Evolutionary conservation across 2,329 filamentous ascomycete species (phyloP), one percentile per base, ranked within the genome.

Genomic region (Calonectria naviculata): DNA sequence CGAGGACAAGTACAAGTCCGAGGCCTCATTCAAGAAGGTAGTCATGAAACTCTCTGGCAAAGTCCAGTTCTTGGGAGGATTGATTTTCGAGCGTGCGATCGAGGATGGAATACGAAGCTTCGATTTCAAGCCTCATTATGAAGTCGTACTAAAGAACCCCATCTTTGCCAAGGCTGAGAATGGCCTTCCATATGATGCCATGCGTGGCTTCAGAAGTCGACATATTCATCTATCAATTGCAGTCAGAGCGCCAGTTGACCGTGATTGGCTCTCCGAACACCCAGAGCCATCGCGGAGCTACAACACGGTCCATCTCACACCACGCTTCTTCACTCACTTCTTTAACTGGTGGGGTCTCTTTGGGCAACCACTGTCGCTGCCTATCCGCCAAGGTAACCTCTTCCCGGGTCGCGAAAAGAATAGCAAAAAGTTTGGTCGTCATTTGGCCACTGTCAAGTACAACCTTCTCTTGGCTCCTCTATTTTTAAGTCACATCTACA

Each of bases 401-500:
- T 99, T 95, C 92, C 96, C 95, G 7, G 95, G 95, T 0, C 90
- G 95, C 28, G 97, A 98, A 77, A 98, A 98, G 86, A 97, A 95
- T 54, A 98, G 95, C 87, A 99, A 99, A 85, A 99, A 99, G 81
- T 99, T 99, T 81, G 96, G 96, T 17, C 91, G 97, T 61, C 97
- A 99, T 83, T 86, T 99, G 72, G 96, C 95, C n/a, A 99, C 97
- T 10, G 95, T 99, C 87, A 99, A 99, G 86, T 98, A 98, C 85
- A 98, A 96, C 73, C 85, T 99, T 26, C 88, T 98, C 4, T 87
- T 99, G 19, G 97, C 97, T 2, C 97, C 97, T 0, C 85, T 99
- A 2, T 99, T 97, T 82, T 90, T 99, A 73, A 97, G 95, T 76
- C 97, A 99, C 78, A 95, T 99, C 36, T 99, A 99, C 86, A 98